Percentiles rank a stretch among this genome's conserved stretches.
These are phyloP conservation scores for Esteya vermicola DNA, from an alignment of 2,329 filamentous ascomycete genomes.

Conservation along the genomic window DNA sequence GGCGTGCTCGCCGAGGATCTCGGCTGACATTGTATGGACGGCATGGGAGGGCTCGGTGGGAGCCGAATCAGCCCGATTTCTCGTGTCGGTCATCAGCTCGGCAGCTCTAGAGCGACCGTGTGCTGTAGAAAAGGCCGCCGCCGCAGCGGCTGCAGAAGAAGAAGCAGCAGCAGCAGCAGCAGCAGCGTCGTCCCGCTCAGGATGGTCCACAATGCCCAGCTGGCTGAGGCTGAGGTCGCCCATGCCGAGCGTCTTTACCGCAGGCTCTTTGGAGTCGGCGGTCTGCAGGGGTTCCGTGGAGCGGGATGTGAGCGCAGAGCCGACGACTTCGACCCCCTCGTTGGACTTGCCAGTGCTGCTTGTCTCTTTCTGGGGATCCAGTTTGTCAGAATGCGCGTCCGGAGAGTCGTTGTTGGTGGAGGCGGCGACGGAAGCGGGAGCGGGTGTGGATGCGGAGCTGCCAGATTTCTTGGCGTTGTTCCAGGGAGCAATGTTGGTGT, in stretches of 20 bases:
- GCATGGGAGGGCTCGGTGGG: conserved; percentile 28
- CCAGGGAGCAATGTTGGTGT: conserved; percentile 48
- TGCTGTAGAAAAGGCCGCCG: not conserved
- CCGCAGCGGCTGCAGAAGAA: not conserved
- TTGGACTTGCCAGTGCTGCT: conserved; percentile 9
- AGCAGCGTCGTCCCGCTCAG: conserved; percentile 18
- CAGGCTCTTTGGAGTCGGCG: conserved; percentile 48
- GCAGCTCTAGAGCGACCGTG: conserved; percentile 40
- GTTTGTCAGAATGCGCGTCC: too few relatives aligned
- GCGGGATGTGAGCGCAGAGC: conserved; percentile 16
- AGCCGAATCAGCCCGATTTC: conserved; percentile 43
- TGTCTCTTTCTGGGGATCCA: too few relatives aligned
- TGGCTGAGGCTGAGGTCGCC: conserved; percentile 84
- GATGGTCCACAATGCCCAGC: conserved; percentile 59
- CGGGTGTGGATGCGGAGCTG: too few relatives aligned
- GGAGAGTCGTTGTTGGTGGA: conserved; percentile 15
- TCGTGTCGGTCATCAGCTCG: conserved; percentile 27
- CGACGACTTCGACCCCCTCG: conserved; percentile 25
- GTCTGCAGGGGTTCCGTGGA: too few relatives aligned
- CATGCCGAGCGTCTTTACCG: conserved; percentile 76
- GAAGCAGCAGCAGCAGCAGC: not conserved
- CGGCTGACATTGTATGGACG: not conserved
- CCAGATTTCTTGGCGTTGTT: conserved; percentile 16
- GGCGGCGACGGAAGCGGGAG: not conserved
- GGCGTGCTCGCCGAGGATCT: too few relatives aligned